A percentile compares a stretch with the other conserved stretches of the same genome.
Conservation (phyloP, 768 basidiomycete species). For the Basidioascus undulatus region DNA sequence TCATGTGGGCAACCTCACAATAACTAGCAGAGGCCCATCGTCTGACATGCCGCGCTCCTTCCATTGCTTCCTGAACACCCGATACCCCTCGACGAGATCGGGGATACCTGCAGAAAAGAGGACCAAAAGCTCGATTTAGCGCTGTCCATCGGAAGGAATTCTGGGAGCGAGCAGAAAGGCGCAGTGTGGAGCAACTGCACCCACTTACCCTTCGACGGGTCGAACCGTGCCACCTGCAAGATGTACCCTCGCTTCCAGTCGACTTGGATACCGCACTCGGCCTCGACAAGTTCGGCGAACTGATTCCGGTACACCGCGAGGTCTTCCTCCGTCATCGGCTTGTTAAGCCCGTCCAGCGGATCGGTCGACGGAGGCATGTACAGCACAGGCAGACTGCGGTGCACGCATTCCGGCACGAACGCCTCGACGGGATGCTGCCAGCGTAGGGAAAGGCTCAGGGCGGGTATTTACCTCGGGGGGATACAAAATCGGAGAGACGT, state of each 20-base stretch:
- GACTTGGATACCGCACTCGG: conserved; percentile 16
- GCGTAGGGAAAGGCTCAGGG: not conserved
- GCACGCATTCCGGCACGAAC: conserved; percentile 74
- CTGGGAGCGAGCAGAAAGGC: too few species aligned
- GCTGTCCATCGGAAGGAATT: too few species aligned
- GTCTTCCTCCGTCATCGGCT: conserved; percentile 30
- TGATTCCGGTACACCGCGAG: conserved; percentile 15
- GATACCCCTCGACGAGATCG: conserved; percentile 41
- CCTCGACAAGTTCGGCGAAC: conserved; percentile 14
- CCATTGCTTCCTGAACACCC: conserved; percentile 49
- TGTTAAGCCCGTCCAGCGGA: conserved; percentile 78
- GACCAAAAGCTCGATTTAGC: not conserved
- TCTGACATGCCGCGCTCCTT: conserved; percentile 8
- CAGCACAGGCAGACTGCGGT: conserved; percentile 20
- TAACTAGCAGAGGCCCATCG: conserved; percentile 17
- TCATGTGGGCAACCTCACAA: conserved; percentile 6
- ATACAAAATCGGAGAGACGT: conserved; percentile 11
- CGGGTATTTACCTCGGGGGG: not conserved
- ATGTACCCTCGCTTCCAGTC: conserved; percentile 46
- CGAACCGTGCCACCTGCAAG: conserved; percentile 82
- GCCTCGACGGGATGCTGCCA: conserved; percentile 70
- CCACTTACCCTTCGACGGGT: conserved; percentile 63
- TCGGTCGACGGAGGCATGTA: conserved; percentile 16
- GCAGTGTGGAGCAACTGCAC: too few species aligned
- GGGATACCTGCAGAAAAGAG: conserved; percentile 13